Evolutionary conservation across 1,139 yeast species (phyloP), one percentile per base, ranked within the genome.

Genomic region (Suhomyces guaymorum): DNA sequence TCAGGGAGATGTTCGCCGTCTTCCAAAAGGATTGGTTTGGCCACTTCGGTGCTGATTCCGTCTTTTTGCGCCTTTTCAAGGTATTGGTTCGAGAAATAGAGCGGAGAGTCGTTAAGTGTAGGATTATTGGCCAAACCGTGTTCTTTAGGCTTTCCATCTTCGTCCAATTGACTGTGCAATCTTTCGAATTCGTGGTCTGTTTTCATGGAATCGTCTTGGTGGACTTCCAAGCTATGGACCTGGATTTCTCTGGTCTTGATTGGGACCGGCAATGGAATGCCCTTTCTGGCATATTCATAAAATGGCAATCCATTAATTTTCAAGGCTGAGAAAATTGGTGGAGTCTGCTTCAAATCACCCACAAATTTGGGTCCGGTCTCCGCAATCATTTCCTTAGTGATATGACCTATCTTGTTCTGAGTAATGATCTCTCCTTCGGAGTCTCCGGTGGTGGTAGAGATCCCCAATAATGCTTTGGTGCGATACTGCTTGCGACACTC

Each of bases 291-390:
- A 55, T 94, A 94, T 49, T 90, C 97, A 55, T 92, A 90, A 36
- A 94, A 64, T 4, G 96, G 95, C 59, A 83, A 89, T 17, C 99
- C 99, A 52, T 89, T 82, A 81, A 94, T 84, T 55, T 90, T 92
- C 45, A 94, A 66, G 0, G 98, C 98, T 23, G 97, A 88, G 57
- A 80, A 92, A 11, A 92, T 83, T 0, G 99, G 98, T 9, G 99
- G 98, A 1, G 95, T 85, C 60, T 94, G 99, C 49, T 75, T 73
- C 38, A 90, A 67, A 22, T 79, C 75, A 0, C 98, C 98, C 11
- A 79, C 64, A 52, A 92, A 89, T 56, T 79, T 80, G 8, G 63
- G 66, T 21, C 78, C 74, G 0, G 81, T 68, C 4, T 63, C 56
- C 11, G 61, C 59, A 13, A 92, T 63, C 39, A 69, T 57, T 3